phyloP scores from a whole-genome alignment of 768 basidiomycete species.

The Pleurotus pulmonarius region DNA sequence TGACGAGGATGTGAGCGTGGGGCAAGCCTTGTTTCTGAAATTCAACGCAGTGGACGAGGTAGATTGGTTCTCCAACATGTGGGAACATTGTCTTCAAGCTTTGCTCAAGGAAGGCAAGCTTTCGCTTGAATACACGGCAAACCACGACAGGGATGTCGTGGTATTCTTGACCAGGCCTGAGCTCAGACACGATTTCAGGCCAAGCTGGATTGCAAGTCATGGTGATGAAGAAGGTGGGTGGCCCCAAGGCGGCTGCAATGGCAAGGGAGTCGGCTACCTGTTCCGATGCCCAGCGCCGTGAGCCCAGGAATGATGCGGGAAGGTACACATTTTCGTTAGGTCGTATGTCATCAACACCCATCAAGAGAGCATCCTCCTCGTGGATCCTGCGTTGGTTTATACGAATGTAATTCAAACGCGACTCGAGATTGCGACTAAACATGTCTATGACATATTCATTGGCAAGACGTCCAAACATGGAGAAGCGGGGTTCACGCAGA shows the following conservation, averaged over 20 bases:
- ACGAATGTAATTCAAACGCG: constrained; percentile 28
- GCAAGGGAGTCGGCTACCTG: constrained; percentile 33
- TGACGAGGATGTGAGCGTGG: too few relatives aligned
- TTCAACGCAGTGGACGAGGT: too few relatives aligned
- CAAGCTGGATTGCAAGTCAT: too few relatives aligned
- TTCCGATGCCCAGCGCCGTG: constrained; percentile 29
- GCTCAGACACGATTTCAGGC: too few relatives aligned
- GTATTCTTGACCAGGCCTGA: too few relatives aligned
- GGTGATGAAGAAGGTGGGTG: constrained; percentile 15
- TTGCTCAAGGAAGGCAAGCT: too few relatives aligned
- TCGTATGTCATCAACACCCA: constrained; percentile 18
- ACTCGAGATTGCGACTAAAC: constrained; percentile 30
- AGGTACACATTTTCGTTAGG: constrained; percentile 27
- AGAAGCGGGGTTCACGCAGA: constrained; percentile 25
- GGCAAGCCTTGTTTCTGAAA: too few relatives aligned
- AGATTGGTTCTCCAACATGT: too few relatives aligned
- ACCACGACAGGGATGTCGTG: too few relatives aligned
- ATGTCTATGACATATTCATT: constrained; percentile 36
- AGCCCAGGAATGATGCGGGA: constrained; percentile 32
- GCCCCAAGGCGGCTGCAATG: constrained; percentile 23
- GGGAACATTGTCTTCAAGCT: too few relatives aligned
- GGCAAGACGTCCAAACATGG: constrained; percentile 26
- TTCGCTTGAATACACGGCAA: too few relatives aligned
- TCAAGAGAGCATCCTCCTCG: constrained; percentile 24
- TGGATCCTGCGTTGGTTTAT: constrained; percentile 18